Conservation (phyloP, 1,284 basidiomycete species). For the Austropuccinia psidii region DNA sequence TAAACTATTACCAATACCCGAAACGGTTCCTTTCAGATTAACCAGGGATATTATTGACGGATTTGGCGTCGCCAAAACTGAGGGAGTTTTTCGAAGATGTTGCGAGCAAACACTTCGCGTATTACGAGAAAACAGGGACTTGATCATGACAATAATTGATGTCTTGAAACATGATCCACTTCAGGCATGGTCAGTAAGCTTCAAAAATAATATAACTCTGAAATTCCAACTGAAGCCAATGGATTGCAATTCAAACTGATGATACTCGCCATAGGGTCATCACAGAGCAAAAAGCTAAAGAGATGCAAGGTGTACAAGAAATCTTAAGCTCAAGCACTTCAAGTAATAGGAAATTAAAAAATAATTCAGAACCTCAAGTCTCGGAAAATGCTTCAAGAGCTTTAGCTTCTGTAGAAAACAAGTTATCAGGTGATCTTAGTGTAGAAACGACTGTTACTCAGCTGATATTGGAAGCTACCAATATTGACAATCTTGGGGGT, state of each 20-base stretch:
- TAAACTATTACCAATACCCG: conserved; percentile 69
- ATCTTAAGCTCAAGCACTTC: neutral
- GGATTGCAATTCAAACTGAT: neutral
- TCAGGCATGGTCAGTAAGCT: conserved; percentile 68
- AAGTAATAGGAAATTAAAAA: conserved; percentile 29
- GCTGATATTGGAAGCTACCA: conserved; percentile 79
- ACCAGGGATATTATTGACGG: conserved; percentile 91
- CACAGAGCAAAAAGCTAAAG: conserved; percentile 40
- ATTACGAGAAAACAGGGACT: conserved; percentile 69
- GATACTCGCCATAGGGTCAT: conserved; percentile 40
- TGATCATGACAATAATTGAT: conserved; percentile 88
- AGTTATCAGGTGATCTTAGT: conserved; percentile 74
- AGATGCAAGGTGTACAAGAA: conserved; percentile 19
- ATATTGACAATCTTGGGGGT: conserved; percentile 63
- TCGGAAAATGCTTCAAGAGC: conserved; percentile 82
- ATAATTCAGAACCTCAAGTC: conserved; percentile 41
- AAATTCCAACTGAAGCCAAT: neutral
- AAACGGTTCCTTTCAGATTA: conserved; percentile 87
- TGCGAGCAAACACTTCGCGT: conserved; percentile 90
- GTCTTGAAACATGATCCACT: conserved; percentile 96
- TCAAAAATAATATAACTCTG: neutral
- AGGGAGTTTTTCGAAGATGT: conserved; percentile 90
- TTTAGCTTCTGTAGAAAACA: conserved; percentile 65
- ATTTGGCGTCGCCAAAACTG: conserved; percentile 78
- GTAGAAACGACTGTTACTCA: conserved; percentile 91